These are phyloP conservation scores for Salix arbutifolia DNA, from an alignment of 345 rosid species.

Conservation along the genomic window DNA sequence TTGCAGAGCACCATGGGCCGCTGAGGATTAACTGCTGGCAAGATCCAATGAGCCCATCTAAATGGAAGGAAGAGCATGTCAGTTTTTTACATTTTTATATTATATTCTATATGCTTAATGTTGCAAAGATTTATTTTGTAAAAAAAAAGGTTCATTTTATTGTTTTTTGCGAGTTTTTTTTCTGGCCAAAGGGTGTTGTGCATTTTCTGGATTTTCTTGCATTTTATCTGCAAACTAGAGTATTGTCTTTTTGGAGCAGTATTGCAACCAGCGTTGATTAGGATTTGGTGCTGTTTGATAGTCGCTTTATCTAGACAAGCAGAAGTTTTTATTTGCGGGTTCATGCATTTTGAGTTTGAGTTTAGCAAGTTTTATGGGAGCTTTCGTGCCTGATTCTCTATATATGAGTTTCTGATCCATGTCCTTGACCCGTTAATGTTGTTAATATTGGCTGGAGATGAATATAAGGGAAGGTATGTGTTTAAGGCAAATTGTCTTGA, in stretches of 20 bases:
- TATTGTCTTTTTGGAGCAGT: not conserved
- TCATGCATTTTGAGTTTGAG: too few species aligned
- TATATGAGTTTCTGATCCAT: not conserved
- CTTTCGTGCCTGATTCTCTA: not conserved
- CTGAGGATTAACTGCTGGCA: slow-evolving; percentile 35
- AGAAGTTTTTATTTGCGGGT: too few species aligned
- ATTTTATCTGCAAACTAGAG: not conserved
- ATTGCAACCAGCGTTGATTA: not conserved
- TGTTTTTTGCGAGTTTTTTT: not conserved
- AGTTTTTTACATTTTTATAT: not conserved
- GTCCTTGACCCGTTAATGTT: not conserved
- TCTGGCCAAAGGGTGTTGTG: too few species aligned
- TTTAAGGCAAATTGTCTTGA: not conserved
- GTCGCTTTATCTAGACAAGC: too few species aligned
- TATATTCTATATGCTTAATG: not conserved
- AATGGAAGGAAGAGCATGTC: slow-evolving; percentile 50
- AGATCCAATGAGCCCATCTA: slow-evolving; percentile 36
- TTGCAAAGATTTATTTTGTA: not conserved
- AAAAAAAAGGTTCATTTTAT: not conserved
- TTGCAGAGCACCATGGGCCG: slow-evolving; percentile 37
- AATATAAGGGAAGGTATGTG: not conserved
- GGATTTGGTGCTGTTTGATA: too few species aligned
- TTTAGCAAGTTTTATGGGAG: not conserved
- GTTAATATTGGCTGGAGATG: not conserved
- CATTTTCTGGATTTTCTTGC: not conserved